Evolutionary conservation across 352 stramenopile species (phyloP).

Genomic region (Pythium brassicae): DNA sequence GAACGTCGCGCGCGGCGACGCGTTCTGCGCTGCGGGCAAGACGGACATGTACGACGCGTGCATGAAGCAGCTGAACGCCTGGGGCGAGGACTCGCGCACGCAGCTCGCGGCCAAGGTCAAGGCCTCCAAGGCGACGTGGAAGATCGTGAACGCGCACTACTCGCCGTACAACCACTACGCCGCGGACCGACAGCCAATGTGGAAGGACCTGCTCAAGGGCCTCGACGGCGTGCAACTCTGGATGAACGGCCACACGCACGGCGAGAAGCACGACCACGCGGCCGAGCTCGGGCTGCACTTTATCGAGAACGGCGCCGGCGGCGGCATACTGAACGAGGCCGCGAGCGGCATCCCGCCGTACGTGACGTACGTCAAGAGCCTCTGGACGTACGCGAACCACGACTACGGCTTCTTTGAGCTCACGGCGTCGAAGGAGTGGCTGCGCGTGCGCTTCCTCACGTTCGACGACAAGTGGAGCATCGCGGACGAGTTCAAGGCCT

Average conservation of each 20-base stretch:
- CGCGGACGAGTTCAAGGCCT: conserved; percentile 19
- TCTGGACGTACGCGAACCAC: conserved; percentile 45
- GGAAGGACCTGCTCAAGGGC: conserved; percentile 52
- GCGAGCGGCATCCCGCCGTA: conserved; percentile 63
- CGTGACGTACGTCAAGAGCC: conserved; percentile 38
- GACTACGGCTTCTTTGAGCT: conserved; percentile 40
- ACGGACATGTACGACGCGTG: conserved; percentile 61
- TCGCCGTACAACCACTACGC: conserved; percentile 71
- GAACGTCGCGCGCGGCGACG: conserved; percentile 44
- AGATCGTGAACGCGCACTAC: conserved; percentile 86
- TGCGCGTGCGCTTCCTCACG: conserved; percentile 38
- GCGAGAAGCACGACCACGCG: conserved; percentile 72
- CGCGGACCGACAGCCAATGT: conserved; percentile 46
- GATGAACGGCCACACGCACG: conserved; percentile 76
- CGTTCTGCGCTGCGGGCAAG: conserved; percentile 48
- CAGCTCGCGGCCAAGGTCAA: conserved; percentile 47
- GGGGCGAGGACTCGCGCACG: conserved; percentile 61
- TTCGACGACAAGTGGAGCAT: conserved; percentile 30
- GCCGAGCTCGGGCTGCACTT: conserved; percentile 48
- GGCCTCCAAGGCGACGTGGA: conserved; percentile 70
- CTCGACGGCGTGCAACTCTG: conserved; percentile 52
- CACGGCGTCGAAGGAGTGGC: conserved; percentile 24
- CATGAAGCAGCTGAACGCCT: conserved; percentile 58
- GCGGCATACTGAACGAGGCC: conserved; percentile 77
- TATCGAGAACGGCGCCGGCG: conserved; percentile 74